phyloP scores from a whole-genome alignment of 1,284 basidiomycete genomes.

The Hemileia vastatrix region DNA sequence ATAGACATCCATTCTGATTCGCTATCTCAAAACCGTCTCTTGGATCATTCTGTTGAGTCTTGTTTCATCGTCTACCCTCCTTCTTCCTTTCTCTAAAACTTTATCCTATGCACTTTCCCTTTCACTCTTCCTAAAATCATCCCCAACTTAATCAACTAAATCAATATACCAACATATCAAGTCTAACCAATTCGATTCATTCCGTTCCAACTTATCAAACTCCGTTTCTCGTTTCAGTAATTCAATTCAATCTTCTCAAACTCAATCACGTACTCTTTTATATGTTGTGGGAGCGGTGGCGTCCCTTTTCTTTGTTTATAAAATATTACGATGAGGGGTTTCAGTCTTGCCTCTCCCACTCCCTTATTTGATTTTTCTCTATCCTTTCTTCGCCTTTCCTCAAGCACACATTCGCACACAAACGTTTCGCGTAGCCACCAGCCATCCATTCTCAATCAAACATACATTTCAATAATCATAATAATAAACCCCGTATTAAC shows the following conservation, averaged over 20 bases:
- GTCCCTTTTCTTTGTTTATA: not conserved
- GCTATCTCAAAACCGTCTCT: slow-evolving; percentile 8
- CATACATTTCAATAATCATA: no score
- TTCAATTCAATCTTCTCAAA: not conserved
- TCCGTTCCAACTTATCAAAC: not conserved
- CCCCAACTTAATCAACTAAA: no score
- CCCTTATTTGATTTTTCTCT: no score
- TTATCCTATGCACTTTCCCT: no score
- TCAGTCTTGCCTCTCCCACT: no score
- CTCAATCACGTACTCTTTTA: not conserved
- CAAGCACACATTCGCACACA: no score
- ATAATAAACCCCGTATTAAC: no score
- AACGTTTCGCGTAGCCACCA: no score
- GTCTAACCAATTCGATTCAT: slow-evolving; percentile 14
- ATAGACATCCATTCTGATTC: slow-evolving; percentile 20
- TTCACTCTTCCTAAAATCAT: no score
- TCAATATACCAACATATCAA: not conserved
- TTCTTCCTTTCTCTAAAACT: not conserved
- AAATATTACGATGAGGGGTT: slow-evolving; percentile 8
- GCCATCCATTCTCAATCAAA: no score
- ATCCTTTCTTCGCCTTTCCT: no score
- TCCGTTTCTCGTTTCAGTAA: slow-evolving; percentile 4
- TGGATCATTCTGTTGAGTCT: slow-evolving; percentile 3
- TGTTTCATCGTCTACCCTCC: not conserved
- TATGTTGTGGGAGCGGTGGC: not conserved